Percentiles rank a stretch among this genome's conserved stretches.
Evolutionary conservation across 1,139 yeast species (phyloP).

Genomic region (Blastobotrys arbuscula): DNA sequence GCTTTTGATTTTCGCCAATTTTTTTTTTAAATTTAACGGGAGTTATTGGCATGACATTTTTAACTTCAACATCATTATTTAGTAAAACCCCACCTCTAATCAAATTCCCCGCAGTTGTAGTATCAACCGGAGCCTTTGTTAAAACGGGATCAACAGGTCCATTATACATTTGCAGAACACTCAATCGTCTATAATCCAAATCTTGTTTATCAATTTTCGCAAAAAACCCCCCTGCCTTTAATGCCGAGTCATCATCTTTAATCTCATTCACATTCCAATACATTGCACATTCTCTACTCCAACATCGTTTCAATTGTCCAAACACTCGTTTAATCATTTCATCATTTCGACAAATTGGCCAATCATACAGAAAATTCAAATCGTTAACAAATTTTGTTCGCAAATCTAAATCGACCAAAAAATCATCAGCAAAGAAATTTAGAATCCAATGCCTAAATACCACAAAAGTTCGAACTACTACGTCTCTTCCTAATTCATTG

Average conservation of each 20-base stretch:
- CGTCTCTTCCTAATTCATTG: constrained; percentile 39
- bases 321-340: constrained; percentile 29
- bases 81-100: constrained; percentile 31
- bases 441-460: constrained; percentile 84
- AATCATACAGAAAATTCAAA: constrained; percentile 29
- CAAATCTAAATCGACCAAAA: constrained; percentile 33
- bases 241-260: neutral
- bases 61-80: constrained; percentile 30
- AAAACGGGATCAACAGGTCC: constrained; percentile 29
- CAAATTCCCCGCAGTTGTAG: constrained; percentile 22
- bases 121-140: constrained; percentile 10
- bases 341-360: constrained; percentile 26
- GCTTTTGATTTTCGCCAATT: neutral
- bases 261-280: constrained; percentile 32
- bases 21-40: constrained; percentile 6
- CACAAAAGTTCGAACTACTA: constrained; percentile 80
- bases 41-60: constrained; percentile 22
- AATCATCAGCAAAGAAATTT: constrained; percentile 42
- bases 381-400: constrained; percentile 29
- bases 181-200: constrained; percentile 25
- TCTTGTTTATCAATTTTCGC: constrained; percentile 12
- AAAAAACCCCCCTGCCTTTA: constrained; percentile 25
- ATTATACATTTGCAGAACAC: constrained; percentile 28
- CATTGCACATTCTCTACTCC: constrained; percentile 32
- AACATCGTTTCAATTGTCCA: constrained; percentile 34